Evolutionary conservation across 306 rosid species (phyloP).

Genomic region (Trifolium fragiferum): DNA sequence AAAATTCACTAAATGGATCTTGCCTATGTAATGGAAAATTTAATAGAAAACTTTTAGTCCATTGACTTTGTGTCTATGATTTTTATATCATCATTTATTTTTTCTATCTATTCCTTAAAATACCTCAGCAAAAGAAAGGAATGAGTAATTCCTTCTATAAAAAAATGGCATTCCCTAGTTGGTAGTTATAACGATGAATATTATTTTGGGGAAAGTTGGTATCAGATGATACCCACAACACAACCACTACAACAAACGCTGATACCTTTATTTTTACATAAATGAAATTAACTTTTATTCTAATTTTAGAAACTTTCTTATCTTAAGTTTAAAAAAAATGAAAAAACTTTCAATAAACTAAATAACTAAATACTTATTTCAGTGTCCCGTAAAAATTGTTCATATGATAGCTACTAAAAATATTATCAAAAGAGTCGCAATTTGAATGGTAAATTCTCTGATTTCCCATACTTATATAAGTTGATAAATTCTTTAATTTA

Average conservation of each 20-base stretch:
- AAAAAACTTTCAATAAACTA: neutral
- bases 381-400: too few relatives aligned
- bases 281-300: neutral
- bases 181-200: constrained; percentile 1
- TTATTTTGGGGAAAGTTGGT: neutral
- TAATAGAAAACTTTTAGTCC: constrained; percentile 8
- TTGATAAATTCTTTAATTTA: neutral
- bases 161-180: neutral
- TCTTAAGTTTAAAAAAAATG: neutral
- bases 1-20: constrained; percentile 31
- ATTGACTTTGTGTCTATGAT: constrained; percentile 30
- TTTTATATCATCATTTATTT: constrained; percentile 12
- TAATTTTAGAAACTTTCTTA: neutral
- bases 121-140: constrained; percentile 19
- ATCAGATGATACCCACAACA: constrained; percentile 6
- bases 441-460: too few relatives aligned
- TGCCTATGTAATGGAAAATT: neutral
- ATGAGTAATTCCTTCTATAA: neutral
- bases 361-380: neutral
- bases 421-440: too few relatives aligned
- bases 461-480: too few relatives aligned
- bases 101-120: constrained; percentile 16
- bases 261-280: neutral
- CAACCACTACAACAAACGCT: neutral
- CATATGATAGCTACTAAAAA: too few relatives aligned